These are phyloP conservation scores for Solanum pinnatisectum DNA, from an alignment of 257 asterid species.

Conservation along the genomic window DNA sequence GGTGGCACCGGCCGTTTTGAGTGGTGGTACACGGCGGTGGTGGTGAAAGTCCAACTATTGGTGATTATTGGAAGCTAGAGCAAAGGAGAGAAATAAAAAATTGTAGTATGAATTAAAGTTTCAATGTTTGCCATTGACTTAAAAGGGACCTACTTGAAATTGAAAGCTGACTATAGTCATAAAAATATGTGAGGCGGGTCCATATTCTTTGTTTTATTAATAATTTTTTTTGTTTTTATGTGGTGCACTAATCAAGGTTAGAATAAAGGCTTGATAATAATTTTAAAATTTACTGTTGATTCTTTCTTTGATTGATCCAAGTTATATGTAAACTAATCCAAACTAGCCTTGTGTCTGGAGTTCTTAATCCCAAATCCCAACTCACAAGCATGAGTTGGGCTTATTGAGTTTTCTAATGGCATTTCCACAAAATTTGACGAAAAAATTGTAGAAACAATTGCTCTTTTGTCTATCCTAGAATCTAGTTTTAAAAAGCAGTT, in stretches of 20 bases:
- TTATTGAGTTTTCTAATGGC: neutral
- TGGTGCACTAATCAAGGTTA: neutral
- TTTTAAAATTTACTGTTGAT: neutral
- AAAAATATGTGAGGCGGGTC: neutral
- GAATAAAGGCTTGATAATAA: neutral
- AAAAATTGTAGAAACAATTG: neutral
- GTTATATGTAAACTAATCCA: neutral
- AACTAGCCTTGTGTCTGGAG: neutral
- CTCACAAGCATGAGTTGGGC: neutral
- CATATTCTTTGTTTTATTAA: neutral
- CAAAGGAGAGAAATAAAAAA: conserved; percentile 13
- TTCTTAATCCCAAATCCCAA: neutral
- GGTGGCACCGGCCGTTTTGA: neutral
- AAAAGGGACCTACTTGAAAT: conserved; percentile 3
- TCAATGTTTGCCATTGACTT: conserved; percentile 48
- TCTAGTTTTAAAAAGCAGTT: too few species aligned
- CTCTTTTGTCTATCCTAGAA: neutral
- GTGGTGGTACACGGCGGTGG: neutral
- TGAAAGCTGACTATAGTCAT: conserved; percentile 16
- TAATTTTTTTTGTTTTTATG: neutral
- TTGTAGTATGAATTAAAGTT: conserved; percentile 28
- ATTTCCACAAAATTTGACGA: neutral
- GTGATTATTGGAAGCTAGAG: conserved; percentile 42
- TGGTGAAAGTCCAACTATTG: neutral
- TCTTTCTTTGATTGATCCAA: neutral